Base-by-base conservation (phyloP, 148 eudicot genomes). In the Hydrangea macrophylla region DNA sequence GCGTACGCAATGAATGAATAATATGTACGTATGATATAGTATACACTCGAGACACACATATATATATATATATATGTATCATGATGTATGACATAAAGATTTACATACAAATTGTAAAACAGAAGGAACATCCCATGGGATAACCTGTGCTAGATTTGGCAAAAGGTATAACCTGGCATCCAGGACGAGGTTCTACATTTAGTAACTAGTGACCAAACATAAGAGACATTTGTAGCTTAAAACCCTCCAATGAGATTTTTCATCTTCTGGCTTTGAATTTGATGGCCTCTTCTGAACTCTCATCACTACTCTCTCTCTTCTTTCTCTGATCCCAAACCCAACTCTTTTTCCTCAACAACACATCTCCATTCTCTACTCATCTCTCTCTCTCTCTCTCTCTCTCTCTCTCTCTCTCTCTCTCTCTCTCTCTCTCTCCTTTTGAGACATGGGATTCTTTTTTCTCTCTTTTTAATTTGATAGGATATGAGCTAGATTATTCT, bases 191-290 rank as follows among this genome's bases (percentile, higher is more conserved):
- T 58, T 64, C 77, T 44, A 33, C 68, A 75, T 59, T 50, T 75
- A 64, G 74, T 54, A 75, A 71, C 55, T n/a, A 39, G 42, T 75
- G 73, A 58, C 74, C 79, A 71, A 79, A 80, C 67, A 40, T 68
- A 26, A 59, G 71, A 65, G 54, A 50, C 72, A 39, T 55, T 58
- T 70, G 33, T 60, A 35, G 18, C 12, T 62, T 55, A 79, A 66
- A 65, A 55, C 74, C 70, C 60, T 55, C 79, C 79, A 58, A 71
- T 71, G 18, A 30, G 20, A 66, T 35, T 42, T n/a, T 65, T 36
- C 71, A 61, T 27, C 70, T 70, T 60, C 61, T 40, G 72, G 39
- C 69, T 60, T 70, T 39, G 58, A 66, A 65, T 70, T 76, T 70
- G 18, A 65, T 76, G 74, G 44, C 44, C 66, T 71, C 54, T 23